Conservation (phyloP, 352 stramenopile genomes). For the Phytophthora colocasiae region DNA sequence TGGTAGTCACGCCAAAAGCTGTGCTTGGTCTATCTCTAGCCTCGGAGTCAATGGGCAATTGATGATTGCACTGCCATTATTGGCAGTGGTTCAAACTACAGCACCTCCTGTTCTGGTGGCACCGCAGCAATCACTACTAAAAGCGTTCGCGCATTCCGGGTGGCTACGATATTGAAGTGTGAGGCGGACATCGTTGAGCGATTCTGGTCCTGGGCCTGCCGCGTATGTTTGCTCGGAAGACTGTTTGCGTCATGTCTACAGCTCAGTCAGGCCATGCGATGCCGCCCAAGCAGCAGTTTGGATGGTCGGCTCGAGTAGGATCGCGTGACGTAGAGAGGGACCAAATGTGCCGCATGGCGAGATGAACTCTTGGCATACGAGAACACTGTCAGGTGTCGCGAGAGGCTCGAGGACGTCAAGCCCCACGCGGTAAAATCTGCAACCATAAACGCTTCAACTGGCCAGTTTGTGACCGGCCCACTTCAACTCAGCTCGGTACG, state of each 20-base stretch:
- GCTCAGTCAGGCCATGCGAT: neutral
- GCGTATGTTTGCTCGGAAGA: conserved; percentile 29
- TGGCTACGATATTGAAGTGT: conserved; percentile 3
- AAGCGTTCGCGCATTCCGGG: conserved; percentile 7
- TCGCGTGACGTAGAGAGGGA: conserved; percentile 3
- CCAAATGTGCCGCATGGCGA: conserved; percentile 13
- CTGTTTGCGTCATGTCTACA: conserved; percentile 7
- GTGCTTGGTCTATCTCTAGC: too few species aligned
- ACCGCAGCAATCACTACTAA: neutral
- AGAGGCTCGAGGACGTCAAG: neutral
- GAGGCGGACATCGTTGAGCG: conserved; percentile 9
- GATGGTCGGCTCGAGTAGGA: conserved; percentile 2
- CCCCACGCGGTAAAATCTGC: conserved; percentile 1
- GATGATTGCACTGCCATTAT: neutral
- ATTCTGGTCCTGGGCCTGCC: conserved; percentile 1
- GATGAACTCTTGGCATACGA: conserved; percentile 10
- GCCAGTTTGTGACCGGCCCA: conserved; percentile 1
- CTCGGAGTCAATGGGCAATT: too few species aligned
- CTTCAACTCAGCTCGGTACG: neutral
- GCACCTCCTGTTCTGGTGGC: conserved; percentile 13
- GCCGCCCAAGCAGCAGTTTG: conserved; percentile 25
- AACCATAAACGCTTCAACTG: conserved; percentile 3
- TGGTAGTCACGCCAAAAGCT: too few species aligned
- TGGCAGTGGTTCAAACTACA: neutral
- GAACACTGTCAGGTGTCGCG: neutral